Evolutionary conservation across 2,329 filamentous ascomycete species (phyloP).

Genomic region (Calonectria henricotiae): DNA sequence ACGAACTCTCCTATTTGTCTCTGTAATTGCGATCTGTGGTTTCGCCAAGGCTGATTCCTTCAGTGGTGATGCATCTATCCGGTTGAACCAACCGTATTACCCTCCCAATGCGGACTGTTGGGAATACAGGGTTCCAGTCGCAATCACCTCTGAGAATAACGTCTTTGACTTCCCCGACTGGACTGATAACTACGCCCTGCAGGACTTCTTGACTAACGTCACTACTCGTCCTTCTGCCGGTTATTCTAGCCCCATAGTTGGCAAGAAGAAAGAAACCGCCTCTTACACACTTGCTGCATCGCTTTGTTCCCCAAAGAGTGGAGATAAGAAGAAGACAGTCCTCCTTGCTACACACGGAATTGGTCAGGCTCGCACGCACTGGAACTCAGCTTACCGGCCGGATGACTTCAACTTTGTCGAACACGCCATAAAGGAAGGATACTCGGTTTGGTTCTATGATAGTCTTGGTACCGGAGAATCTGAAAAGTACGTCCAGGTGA

Average conservation of each 20-base stretch:
- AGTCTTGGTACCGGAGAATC: slow-evolving; percentile 40
- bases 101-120: slow-evolving; percentile 40
- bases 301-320: slow-evolving; percentile 39
- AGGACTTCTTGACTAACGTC: slow-evolving; percentile 39
- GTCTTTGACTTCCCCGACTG: slow-evolving; percentile 41
- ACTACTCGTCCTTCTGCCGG: slow-evolving; percentile 38
- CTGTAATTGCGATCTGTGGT: neutral
- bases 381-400: slow-evolving; percentile 42
- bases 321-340: slow-evolving; percentile 33
- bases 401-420: slow-evolving; percentile 44
- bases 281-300: slow-evolving; percentile 42
- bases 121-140: slow-evolving; percentile 43
- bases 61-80: neutral
- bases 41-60: neutral
- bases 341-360: slow-evolving; percentile 42
- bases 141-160: slow-evolving; percentile 33
- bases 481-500: slow-evolving; percentile 25
- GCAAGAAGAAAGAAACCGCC: slow-evolving; percentile 37
- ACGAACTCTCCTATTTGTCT: neutral
- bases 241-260: slow-evolving; percentile 37
- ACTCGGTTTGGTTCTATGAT: slow-evolving; percentile 46
- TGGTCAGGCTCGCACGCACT: slow-evolving; percentile 42
- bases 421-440: slow-evolving; percentile 39
- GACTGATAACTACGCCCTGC: slow-evolving; percentile 40
- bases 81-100: slow-evolving; percentile 41